phyloP scores from a whole-genome alignment of 2,329 filamentous ascomycete species.

The Hypoxylon sp. region DNA sequence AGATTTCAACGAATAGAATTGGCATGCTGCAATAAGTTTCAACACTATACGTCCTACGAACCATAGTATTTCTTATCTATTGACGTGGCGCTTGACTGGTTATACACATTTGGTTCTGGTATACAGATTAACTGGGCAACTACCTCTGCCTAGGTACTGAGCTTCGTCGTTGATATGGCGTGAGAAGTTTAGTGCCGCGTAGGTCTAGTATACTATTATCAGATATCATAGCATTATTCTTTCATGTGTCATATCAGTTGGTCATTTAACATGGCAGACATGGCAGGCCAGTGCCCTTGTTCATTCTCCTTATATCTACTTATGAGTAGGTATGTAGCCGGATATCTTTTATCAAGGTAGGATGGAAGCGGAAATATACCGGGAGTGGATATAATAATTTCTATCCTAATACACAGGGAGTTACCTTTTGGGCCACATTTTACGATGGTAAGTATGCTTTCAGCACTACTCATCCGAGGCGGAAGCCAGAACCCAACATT shows the following conservation, averaged over 20 bases:
- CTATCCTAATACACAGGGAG: background rate
- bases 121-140: background rate
- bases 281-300: no score
- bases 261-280: background rate
- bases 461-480: background rate
- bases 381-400: background rate
- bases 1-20: slow-evolving; percentile 25
- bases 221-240: background rate
- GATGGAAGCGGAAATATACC: background rate
- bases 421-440: no score
- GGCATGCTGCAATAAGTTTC: background rate
- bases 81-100: background rate
- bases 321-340: background rate
- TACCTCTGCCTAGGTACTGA: background rate
- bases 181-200: background rate
- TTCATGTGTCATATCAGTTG: slow-evolving; percentile 15
- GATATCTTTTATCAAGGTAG: background rate
- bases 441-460: no score
- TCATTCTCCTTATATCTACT: background rate
- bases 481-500: background rate
- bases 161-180: background rate
- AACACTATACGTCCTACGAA: slow-evolving; percentile 7
- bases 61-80: background rate
- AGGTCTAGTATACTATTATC: background rate
- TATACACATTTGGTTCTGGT: background rate